Evolutionary conservation across 164 flowering plant species (phyloP).

Genomic region (Liriodendron chinense): DNA sequence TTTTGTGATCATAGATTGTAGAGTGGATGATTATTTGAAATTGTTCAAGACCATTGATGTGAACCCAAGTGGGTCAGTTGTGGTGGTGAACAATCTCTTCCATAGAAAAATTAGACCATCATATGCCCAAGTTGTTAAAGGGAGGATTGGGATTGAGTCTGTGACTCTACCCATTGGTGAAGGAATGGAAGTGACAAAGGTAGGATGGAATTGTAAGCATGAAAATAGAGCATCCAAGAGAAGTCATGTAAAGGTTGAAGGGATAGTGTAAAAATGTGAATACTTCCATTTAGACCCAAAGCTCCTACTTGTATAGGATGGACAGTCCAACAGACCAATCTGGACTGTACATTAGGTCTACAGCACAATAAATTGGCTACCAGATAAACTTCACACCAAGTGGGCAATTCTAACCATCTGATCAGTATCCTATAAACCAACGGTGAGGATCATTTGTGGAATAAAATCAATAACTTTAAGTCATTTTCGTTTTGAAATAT

Average conservation of each 20-base stretch:
- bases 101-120: not conserved
- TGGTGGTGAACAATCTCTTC: constrained; percentile 6
- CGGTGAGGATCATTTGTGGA: no score
- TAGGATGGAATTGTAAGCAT: not conserved
- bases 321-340: no score
- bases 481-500: no score
- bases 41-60: constrained; percentile 7
- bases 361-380: no score
- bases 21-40: not conserved
- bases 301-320: no score
- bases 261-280: not conserved
- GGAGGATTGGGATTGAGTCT: constrained; percentile 1
- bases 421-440: no score
- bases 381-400: no score
- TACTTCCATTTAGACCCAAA: no score
- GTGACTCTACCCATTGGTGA: constrained; percentile 1
- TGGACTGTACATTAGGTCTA: no score
- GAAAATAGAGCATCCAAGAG: constrained; percentile 1
- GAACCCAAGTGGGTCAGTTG: constrained; percentile 12
- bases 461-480: no score
- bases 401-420: no score
- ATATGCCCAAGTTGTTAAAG: not conserved
- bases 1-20: constrained; percentile 11
- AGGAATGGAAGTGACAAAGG: constrained; percentile 8
- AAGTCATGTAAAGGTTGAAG: not conserved